A percentile compares a stretch with the other conserved stretches of the same genome.
Conservation (phyloP, 352 stramenopile species). For the Plasmopara halstedii region DNA sequence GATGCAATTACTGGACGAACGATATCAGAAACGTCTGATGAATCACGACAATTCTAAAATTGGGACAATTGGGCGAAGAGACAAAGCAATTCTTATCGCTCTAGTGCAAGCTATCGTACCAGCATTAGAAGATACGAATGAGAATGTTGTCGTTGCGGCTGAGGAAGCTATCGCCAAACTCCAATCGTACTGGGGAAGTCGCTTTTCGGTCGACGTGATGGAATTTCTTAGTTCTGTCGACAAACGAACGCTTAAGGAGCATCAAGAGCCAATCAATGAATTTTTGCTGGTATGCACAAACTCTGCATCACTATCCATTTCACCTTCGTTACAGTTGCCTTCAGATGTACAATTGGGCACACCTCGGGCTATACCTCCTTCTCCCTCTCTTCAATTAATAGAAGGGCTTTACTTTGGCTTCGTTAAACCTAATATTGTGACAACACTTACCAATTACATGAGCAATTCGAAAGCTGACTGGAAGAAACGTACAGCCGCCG, state of each 20-base stretch:
- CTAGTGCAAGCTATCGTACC: conserved; percentile 57
- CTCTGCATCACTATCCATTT: conserved; percentile 3
- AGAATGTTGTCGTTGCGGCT: conserved; percentile 50
- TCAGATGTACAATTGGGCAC: conserved; percentile 2
- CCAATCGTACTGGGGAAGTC: conserved; percentile 40
- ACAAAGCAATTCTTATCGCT: conserved; percentile 42
- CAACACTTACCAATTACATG: conserved; percentile 19
- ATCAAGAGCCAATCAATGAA: conserved; percentile 40
- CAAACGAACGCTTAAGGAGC: conserved; percentile 38
- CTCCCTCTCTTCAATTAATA: conserved; percentile 4
- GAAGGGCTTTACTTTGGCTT: conserved; percentile 38
- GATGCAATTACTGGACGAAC: conserved; percentile 48
- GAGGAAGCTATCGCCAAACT: conserved; percentile 64
- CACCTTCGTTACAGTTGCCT: conserved; percentile 4
- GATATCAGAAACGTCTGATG: conserved; percentile 22
- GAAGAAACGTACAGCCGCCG: conserved; percentile 52
- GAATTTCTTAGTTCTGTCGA: conserved; percentile 61
- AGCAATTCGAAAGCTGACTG: conserved; percentile 67
- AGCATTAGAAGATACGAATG: conserved; percentile 44
- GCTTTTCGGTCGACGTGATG: conserved; percentile 34
- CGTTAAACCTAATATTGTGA: conserved; percentile 31
- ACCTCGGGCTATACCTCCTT: conserved; percentile 2
- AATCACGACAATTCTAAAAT: conserved; percentile 3
- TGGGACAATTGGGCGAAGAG: conserved; percentile 24
- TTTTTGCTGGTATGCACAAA: conserved; percentile 29